Evolutionary conservation across 768 basidiomycete genomes (phyloP).

Genomic region (Tulasnella sp.): DNA sequence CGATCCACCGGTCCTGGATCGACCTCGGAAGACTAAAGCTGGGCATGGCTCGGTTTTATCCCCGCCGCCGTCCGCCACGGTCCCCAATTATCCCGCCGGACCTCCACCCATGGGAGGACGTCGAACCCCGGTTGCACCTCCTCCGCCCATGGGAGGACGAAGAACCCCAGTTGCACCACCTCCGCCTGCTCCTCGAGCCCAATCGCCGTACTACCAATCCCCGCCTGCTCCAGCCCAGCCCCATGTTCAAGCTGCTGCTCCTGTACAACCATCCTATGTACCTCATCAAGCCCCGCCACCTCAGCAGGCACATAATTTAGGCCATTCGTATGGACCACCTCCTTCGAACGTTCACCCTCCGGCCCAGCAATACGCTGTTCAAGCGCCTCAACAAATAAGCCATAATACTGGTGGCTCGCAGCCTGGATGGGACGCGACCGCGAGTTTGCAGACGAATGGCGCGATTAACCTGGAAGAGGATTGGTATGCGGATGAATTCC

Average conservation of each 20-base stretch:
- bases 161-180: background rate
- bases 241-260: background rate
- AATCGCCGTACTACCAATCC: background rate
- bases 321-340: conserved; percentile 4
- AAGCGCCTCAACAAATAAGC: background rate
- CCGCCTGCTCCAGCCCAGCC: background rate
- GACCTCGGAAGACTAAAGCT: background rate
- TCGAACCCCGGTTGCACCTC: background rate
- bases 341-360: background rate
- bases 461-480: background rate
- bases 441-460: background rate
- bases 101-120: background rate
- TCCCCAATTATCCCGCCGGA: background rate
- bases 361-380: background rate
- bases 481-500: background rate
- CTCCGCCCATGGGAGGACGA: background rate
- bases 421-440: background rate
- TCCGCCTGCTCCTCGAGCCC: background rate
- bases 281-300: background rate
- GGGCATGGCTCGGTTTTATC: background rate
- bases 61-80: conserved; percentile 14
- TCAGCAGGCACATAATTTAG: background rate
- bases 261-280: background rate
- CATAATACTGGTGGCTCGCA: background rate
- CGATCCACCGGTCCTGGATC: conserved; percentile 36